These are phyloP conservation scores for Bertia moriformis DNA, from an alignment of 2,329 filamentous ascomycete species.

Conservation along the genomic window DNA sequence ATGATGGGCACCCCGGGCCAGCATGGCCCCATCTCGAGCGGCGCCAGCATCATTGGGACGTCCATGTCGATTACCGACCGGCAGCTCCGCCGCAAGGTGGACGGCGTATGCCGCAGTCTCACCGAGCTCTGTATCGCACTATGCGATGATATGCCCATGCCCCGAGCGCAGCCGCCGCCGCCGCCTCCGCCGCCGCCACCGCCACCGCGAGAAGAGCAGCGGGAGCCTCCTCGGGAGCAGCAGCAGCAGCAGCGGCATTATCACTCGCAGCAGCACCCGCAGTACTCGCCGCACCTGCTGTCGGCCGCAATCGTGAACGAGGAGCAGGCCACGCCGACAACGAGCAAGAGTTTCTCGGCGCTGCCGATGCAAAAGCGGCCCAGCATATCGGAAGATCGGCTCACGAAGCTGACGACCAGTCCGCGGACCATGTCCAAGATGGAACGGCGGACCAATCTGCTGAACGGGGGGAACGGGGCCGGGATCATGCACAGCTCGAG, in stretches of 20 bases:
- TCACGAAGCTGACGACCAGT: not conserved
- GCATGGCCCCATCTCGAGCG: constrained; percentile 38
- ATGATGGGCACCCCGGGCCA: constrained; percentile 54
- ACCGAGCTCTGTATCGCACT: constrained; percentile 84
- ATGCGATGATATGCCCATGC: constrained; percentile 37
- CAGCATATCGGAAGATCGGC: not conserved
- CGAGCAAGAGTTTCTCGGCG: no score
- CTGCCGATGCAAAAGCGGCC: not conserved
- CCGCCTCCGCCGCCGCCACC: not conserved
- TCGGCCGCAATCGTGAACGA: no score
- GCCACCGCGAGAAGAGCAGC: not conserved
- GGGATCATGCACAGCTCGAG: no score
- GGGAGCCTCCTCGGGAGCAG: no score
- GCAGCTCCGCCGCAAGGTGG: constrained; percentile 75
- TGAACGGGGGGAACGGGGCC: no score
- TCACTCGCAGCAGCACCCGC: no score
- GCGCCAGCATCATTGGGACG: constrained; percentile 33
- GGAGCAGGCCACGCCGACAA: no score
- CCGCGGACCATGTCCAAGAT: not conserved
- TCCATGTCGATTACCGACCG: constrained; percentile 46
- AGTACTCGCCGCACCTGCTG: no score
- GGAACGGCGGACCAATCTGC: not conserved
- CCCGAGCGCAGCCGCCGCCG: not conserved
- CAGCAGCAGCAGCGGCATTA: no score
- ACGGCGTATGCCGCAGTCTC: constrained; percentile 80